Base-by-base conservation (phyloP, 345 rosid genomes). In the Acer campestre region DNA sequence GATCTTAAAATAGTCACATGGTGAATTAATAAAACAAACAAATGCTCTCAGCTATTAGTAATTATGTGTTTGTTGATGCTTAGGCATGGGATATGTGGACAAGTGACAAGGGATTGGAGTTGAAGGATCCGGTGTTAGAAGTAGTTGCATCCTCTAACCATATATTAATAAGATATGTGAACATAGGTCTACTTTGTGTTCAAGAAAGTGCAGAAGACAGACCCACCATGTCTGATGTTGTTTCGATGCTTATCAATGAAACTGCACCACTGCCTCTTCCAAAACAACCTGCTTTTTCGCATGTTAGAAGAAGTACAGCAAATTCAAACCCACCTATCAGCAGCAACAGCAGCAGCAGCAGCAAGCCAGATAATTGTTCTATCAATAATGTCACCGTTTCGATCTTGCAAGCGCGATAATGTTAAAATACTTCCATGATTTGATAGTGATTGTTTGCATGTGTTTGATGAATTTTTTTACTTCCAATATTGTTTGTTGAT, bases 51-150 rank as follows among this genome's bases (percentile, higher is more conserved):
- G 16, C 16, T 48, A 10, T 12, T 48, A 13, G 2, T 12, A 29
- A 62, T 20, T 68, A 13, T 49, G 53, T 49, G 22, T 7, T 18
- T 38, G 10, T 71, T 25, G 51, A 38, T 51, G 8, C 56, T 27
- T 49, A 85, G 86, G 86, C 82, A 74, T 85, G 89, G 82, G 10
- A 71, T 42, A 51, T 85, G 31, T 85, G 85, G 84, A 68, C 3
- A 8, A 68, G 77, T 40, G 71, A 56, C 68, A 78, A 27, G 61
- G 51, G 56, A 64, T 2, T 18, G 29, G 62, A 82, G 11, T 62
- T 82, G 72, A 40, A 75, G 49, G 82, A 82, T 63, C 38, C 23
- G 14, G 20, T 58, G n/a, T 7, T 78, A 20, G 22, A n/a, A 22
- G 79, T 64, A 35, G 38, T 35, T 16, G 69, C 49, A 7, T 20